phyloP scores from a whole-genome alignment of 208 protist genomes.

The Trypanosoma caninum region DNA sequence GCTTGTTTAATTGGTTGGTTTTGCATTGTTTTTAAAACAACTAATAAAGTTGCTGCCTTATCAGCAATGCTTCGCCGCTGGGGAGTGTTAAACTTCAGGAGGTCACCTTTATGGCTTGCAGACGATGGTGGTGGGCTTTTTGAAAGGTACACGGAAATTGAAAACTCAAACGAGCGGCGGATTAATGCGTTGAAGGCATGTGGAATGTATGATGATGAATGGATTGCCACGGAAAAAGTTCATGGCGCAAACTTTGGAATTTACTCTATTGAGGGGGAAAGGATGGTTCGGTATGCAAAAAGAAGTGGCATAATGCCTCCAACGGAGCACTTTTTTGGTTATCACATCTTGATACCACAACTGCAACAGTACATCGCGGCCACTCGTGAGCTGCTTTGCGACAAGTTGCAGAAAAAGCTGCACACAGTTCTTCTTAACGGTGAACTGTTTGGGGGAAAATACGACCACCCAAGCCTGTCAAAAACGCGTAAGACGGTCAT shows the following conservation, averaged over 20 bases:
- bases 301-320: slow-evolving; percentile 76
- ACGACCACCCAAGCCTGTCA: slow-evolving; percentile 68
- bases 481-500: slow-evolving; percentile 39
- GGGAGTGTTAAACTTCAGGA: slow-evolving; percentile 8
- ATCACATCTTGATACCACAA: slow-evolving; percentile 73
- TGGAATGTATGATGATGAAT: slow-evolving; percentile 72
- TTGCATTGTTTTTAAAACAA: background rate
- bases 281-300: slow-evolving; percentile 66
- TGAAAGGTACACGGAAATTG: slow-evolving; percentile 84
- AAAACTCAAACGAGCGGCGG: slow-evolving; percentile 68
- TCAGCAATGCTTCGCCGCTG: slow-evolving; percentile 23
- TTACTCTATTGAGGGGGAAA: slow-evolving; percentile 64
- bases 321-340: slow-evolving; percentile 85
- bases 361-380: slow-evolving; percentile 35
- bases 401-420: slow-evolving; percentile 24
- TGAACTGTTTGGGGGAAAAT: slow-evolving; percentile 88
- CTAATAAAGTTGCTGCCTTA: background rate
- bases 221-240: slow-evolving; percentile 88
- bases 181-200: slow-evolving; percentile 47
- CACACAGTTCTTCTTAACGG: slow-evolving; percentile 73
- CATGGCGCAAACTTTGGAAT: slow-evolving; percentile 89
- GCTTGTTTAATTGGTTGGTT: background rate
- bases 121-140: slow-evolving; percentile 35
- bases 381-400: slow-evolving; percentile 44
- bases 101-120: slow-evolving; percentile 26